phyloP scores from a whole-genome alignment of 2,329 filamentous ascomycete species.

The Botrytis sinoallii region DNA sequence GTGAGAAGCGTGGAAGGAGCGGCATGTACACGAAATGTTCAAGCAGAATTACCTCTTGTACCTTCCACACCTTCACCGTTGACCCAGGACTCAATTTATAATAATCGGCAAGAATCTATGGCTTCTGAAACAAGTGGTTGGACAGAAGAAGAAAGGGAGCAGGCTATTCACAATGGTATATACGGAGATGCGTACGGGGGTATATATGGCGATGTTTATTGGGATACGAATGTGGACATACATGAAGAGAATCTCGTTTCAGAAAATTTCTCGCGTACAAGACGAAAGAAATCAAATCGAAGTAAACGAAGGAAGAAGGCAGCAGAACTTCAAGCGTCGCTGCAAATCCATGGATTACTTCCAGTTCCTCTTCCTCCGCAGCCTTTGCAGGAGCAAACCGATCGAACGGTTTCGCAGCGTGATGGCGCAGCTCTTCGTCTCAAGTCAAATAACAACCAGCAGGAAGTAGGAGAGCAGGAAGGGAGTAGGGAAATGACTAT shows the following conservation, averaged over 20 bases:
- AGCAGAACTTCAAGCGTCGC: neutral
- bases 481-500: accelerated
- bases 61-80: neutral
- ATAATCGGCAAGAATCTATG: neutral
- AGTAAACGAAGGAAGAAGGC: neutral
- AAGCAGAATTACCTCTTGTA: too few species aligned
- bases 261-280: neutral
- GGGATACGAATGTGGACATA: neutral
- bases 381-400: neutral
- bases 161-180: neutral
- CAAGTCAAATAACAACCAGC: neutral
- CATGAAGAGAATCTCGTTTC: neutral
- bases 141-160: neutral
- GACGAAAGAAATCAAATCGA: neutral
- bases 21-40: neutral
- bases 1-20: neutral
- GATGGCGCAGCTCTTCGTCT: neutral
- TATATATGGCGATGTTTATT: too few species aligned
- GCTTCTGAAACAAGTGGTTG: too few species aligned
- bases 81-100: neutral
- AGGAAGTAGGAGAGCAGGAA: neutral
- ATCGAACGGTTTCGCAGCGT: neutral
- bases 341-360: neutral
- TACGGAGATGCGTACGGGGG: neutral
- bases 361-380: neutral